These are phyloP conservation scores for Plantago lanceolata DNA, from an alignment of 305 asterid genomes.

Conservation along the genomic window DNA sequence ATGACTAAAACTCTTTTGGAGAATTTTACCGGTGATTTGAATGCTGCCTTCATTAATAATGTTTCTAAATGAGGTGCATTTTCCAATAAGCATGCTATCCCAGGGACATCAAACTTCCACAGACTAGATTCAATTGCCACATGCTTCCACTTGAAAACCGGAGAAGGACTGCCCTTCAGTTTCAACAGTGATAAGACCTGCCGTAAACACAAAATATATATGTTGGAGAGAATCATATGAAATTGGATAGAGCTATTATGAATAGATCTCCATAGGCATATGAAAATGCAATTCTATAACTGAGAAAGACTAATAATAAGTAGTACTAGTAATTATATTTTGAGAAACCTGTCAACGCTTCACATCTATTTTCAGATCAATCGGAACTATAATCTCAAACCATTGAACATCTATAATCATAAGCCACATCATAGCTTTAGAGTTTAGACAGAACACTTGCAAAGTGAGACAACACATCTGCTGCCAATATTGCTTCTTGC, in stretches of 20 bases:
- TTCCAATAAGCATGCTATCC: background rate
- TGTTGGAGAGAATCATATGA: background rate
- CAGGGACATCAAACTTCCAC: conserved; percentile 2
- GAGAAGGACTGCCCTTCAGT: background rate
- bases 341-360: too few species aligned
- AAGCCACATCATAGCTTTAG: too few species aligned
- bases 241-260: background rate
- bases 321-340: too few species aligned
- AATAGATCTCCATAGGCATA: background rate
- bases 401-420: too few species aligned
- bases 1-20: too few species aligned
- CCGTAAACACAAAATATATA: background rate
- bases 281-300: background rate
- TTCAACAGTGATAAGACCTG: background rate
- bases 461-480: too few species aligned
- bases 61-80: background rate
- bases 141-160: conserved; percentile 1
- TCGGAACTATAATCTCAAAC: too few species aligned
- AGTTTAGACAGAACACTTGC: too few species aligned
- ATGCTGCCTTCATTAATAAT: background rate
- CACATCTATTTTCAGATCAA: too few species aligned
- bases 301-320: too few species aligned
- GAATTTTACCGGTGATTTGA: background rate
- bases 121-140: background rate
- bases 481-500: too few species aligned